Base-by-base conservation (phyloP, 2,329 filamentous ascomycete species). In the Emergomyces pasteurianus region DNA sequence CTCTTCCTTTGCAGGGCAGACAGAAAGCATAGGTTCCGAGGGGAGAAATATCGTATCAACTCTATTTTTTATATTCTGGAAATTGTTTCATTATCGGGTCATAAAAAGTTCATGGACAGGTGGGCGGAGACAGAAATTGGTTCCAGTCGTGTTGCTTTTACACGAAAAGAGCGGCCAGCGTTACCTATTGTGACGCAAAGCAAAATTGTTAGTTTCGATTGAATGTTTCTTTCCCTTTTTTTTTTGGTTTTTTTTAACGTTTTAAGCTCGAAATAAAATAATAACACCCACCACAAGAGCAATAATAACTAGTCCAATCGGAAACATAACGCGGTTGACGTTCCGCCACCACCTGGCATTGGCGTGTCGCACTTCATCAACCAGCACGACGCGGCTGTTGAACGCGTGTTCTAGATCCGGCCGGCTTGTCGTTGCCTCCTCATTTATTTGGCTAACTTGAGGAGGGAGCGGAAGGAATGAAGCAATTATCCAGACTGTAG, bases 401-500 rank as follows among this genome's bases (percentile, higher is more conserved):
- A 80, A 73, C 23, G 79, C 77, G 49, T 73, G 72, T 62, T 78
- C 77, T 47, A 78, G 62, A 61, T 73, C 68, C 28, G 70, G 52
- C 12, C 60, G 38, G 67, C 72, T 64, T 60, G 65, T 58, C 60
- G 68, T 69, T 34, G 68, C 72, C 68, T 86, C 79, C 46, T 79
- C 75, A 72, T 84, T 82, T 21, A 81, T 75, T 0, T 74, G 67
- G 23, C 78, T 74, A 9, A 85, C 81, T 60, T 81, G 80, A 1
- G 77, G 77, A 10, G 88, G 88, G 7, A 95, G 74, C 0, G 89
- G 88, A 14, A 94, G 77, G 59, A 92, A 80, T 0, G 89, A 83
- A 1, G 86, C 90, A 64, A 90, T 78, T 77, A 92, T 88, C 90
- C 90, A 95, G 60, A 86, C 87, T 87, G 66, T 46, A 56, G 5